These are phyloP conservation scores for Toxoplasma gondii DNA, from an alignment of 169 alveolate genomes.

Conservation along the genomic window DNA sequence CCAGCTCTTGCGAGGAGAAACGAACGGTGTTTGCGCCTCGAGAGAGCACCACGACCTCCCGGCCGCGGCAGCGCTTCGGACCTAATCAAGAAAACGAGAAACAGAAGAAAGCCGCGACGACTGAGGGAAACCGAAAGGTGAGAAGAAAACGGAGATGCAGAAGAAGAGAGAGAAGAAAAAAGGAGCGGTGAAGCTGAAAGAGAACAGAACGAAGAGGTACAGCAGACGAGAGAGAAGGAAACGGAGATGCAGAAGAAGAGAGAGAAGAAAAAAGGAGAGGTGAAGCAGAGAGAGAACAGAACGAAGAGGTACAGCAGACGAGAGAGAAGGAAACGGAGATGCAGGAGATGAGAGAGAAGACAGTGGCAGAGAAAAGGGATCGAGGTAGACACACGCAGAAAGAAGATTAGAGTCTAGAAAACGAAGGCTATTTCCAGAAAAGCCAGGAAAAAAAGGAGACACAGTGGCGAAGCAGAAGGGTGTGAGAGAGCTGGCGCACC, in stretches of 20 bases:
- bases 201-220: background rate
- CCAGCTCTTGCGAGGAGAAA: background rate
- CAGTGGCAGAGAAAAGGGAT: background rate
- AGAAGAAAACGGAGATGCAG: background rate
- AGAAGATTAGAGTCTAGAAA: background rate
- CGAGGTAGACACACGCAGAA: no score
- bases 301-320: background rate
- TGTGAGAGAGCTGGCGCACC: no score
- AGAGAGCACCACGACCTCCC: background rate
- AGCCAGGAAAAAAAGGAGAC: no score
- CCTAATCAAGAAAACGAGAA: background rate
- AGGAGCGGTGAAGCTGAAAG: background rate
- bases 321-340: background rate
- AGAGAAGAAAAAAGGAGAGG: background rate
- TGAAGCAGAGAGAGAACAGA: background rate
- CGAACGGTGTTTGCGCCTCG: background rate
- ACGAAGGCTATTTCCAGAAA: no score
- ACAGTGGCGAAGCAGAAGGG: no score
- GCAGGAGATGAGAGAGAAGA: background rate
- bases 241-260: background rate
- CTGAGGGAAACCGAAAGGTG: no score
- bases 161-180: background rate
- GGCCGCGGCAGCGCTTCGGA: conserved; percentile 28
- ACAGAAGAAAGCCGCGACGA: no score
- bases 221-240: background rate